Conservation (phyloP, 768 basidiomycete genomes). For the Rubroboletus pulcherrimus region DNA sequence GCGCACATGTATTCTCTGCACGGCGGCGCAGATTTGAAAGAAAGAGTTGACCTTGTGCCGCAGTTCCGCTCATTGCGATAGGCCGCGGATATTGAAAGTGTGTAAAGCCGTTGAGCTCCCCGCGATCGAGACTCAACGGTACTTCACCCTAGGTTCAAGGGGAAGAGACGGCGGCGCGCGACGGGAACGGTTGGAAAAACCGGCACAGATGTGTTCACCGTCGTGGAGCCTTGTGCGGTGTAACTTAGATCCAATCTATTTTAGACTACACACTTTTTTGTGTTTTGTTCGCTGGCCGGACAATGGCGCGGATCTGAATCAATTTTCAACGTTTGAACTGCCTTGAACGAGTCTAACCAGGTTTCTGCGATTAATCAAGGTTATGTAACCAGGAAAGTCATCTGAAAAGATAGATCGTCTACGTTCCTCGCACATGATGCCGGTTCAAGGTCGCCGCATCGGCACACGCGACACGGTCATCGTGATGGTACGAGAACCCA, state of each 20-base stretch:
- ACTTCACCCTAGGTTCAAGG: background rate
- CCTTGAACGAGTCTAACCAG: background rate
- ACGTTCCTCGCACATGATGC: background rate
- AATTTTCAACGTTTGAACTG: background rate
- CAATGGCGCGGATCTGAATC: conserved; percentile 14
- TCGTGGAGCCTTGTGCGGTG: background rate
- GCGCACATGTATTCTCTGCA: background rate
- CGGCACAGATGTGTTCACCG: background rate
- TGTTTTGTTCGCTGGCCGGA: conserved; percentile 4
- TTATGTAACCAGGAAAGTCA: conserved; percentile 15
- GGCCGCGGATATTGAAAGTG: conserved; percentile 7
- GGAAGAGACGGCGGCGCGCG: conserved; percentile 8
- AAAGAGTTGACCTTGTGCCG: background rate
- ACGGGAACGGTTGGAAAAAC: conserved; percentile 19
- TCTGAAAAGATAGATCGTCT: conserved; percentile 14
- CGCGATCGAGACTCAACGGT: background rate
- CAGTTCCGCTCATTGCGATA: background rate
- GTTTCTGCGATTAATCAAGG: conserved; percentile 8
- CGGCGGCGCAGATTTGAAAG: background rate
- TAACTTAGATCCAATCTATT: conserved; percentile 18
- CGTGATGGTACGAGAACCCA: background rate
- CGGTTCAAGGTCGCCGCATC: conserved; percentile 25
- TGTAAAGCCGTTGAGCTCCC: background rate
- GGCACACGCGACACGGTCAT: conserved; percentile 12
- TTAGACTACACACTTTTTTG: background rate